Base-by-base conservation (phyloP, 192 early-diverging fungal species). In the Linnemannia hyalina region DNA sequence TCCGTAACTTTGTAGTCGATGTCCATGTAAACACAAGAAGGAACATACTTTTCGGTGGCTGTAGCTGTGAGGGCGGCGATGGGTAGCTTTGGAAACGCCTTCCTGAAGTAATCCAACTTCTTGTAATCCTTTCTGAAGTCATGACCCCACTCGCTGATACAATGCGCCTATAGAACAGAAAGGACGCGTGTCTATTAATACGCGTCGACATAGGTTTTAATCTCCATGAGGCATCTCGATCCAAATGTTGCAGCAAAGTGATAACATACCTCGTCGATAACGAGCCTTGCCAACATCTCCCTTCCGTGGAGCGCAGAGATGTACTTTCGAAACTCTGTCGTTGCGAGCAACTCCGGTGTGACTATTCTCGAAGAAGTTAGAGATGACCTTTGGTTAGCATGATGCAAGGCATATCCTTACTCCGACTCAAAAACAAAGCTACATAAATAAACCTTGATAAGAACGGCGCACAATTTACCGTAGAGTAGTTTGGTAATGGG, bases 31-130 rank as follows among this genome's bases (percentile, higher is more conserved):
- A 65, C 8, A n/a, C 20, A 41, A 22, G 29, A 42, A 8, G 15
- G 20, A 41, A 49, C 68, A 41, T 32, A 86, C 86, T 94, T 95
- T 26, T 94, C 92, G 80, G 97, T 99, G 13, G 98, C 98, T 0
- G 98, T 98, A 3, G 98, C 98, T 0, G 98, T 99, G 55, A 99
- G 88, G 18, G 98, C 98, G 92, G 97, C 95, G n/a, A 97, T 91
- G 0, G 97, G 97, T 1, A 97, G 88, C 29, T 91, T 89, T 7
- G 95, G 95, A 81, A 94, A 99, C 15, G 82, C 73, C 11, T 78
- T 74, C 75, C 93, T 91, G 57, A 96, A 90, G 6, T 76, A 81
- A 23, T 94, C 94, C 36, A 98, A 85, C 4, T 95, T 94, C 15
- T 44, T 47, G 72, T 80, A 86, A 35, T 86, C 84, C 35, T 86